phyloP scores from a whole-genome alignment of 768 basidiomycete genomes.

The Pleurotus giganteus region DNA sequence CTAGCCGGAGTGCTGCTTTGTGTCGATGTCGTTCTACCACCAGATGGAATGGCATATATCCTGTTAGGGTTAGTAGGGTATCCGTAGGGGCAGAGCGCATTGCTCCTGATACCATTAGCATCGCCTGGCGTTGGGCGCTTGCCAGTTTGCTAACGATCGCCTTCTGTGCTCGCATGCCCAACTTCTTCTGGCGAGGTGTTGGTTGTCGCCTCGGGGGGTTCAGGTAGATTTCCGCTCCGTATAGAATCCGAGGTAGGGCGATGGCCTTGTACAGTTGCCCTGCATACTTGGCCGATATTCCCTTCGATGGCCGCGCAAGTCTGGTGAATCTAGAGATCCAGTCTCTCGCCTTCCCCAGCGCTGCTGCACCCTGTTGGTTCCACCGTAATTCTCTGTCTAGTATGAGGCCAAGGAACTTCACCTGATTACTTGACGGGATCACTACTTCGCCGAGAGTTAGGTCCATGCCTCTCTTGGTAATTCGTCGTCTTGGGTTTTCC shows the following conservation, averaged over 20 bases:
- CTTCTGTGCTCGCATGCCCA: background rate
- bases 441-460: slow-evolving; percentile 10
- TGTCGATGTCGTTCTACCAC: slow-evolving; percentile 13
- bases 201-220: background rate
- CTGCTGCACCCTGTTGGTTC: slow-evolving; percentile 15
- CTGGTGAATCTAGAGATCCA: background rate
- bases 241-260: slow-evolving; percentile 20
- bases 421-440: slow-evolving; percentile 16
- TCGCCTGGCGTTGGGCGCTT: slow-evolving; percentile 17
- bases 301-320: background rate
- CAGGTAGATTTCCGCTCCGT: slow-evolving; percentile 20
- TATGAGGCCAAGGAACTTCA: slow-evolving; percentile 28
- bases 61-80: slow-evolving; percentile 18
- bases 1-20: slow-evolving; percentile 16
- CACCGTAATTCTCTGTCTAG: slow-evolving; percentile 27
- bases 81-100: slow-evolving; percentile 17
- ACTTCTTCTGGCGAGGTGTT: background rate
- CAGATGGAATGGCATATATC: slow-evolving; percentile 18
- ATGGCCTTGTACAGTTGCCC: slow-evolving; percentile 13
- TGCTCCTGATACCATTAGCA: slow-evolving; percentile 14
- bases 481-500: slow-evolving; percentile 8
- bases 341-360: background rate
- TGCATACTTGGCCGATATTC: background rate
- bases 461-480: background rate
- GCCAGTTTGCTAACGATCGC: background rate